Conservation (phyloP, 1,139 yeast genomes). For the Yarrowia galli region DNA sequence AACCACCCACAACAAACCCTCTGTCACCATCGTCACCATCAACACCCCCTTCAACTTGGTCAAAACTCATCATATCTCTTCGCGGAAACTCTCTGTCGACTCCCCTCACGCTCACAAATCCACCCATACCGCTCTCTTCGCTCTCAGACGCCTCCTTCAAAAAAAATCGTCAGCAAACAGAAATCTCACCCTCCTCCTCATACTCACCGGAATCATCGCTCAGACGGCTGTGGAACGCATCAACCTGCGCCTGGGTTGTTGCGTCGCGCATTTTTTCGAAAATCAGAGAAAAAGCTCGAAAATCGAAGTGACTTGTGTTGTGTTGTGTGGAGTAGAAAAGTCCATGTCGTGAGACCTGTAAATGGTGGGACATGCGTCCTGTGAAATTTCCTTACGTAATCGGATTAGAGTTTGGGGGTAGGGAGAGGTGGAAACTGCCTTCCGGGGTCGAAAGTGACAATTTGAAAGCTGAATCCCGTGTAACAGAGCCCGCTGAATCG, state of each 20-base stretch:
- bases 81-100: not conserved
- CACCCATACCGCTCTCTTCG: not conserved
- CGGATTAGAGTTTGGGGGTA: not conserved
- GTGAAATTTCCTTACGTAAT: conserved; percentile 27
- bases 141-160: not conserved
- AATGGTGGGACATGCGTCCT: conserved; percentile 19
- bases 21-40: too few relatives aligned
- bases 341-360: not conserved
- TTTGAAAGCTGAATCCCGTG: not conserved
- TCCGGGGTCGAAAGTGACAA: too few relatives aligned
- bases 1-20: too few relatives aligned
- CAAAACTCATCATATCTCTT: not conserved
- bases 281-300: not conserved
- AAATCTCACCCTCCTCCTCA: too few relatives aligned
- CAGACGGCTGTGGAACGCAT: conserved; percentile 35
- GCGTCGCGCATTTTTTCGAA: conserved; percentile 33
- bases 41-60: not conserved
- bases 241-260: conserved; percentile 35
- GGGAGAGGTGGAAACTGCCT: too few relatives aligned
- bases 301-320: not conserved
- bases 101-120: not conserved
- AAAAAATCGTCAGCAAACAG: too few relatives aligned
- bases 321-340: conserved; percentile 43
- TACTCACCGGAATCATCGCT: conserved; percentile 36
- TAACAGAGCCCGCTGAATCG: fast-evolving